Evolutionary conservation across 495 filamentous ascomycete species (phyloP).

Genomic region (Apodospora peruviana): DNA sequence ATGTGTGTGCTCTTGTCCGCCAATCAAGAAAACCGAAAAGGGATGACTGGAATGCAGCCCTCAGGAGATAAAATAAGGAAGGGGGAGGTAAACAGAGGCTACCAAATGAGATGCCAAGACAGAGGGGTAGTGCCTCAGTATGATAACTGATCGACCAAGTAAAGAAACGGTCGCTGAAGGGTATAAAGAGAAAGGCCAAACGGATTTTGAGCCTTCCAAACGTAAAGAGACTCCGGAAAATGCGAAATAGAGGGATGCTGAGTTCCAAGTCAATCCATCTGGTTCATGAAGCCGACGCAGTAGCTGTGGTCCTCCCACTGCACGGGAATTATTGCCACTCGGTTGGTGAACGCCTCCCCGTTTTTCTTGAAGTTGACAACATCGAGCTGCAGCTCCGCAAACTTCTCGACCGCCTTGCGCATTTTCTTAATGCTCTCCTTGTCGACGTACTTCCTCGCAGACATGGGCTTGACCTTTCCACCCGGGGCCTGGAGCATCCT

Average conservation of each 20-base stretch:
- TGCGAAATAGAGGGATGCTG: too few relatives aligned
- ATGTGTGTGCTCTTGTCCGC: neutral
- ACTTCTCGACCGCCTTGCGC: slow-evolving; percentile 31
- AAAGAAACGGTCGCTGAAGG: too few relatives aligned
- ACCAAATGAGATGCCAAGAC: too few relatives aligned
- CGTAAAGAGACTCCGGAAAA: neutral
- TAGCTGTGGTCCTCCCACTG: slow-evolving; percentile 19
- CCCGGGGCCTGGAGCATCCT: slow-evolving; percentile 48
- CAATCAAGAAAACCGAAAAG: neutral
- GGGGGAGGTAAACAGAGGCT: neutral
- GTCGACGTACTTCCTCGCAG: slow-evolving; percentile 29
- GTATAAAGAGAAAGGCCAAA: too few relatives aligned
- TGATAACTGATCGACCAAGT: too few relatives aligned
- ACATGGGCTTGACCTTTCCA: slow-evolving; percentile 22
- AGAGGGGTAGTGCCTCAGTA: too few relatives aligned
- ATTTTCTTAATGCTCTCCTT: slow-evolving; percentile 31
- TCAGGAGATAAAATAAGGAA: neutral
- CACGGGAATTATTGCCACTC: slow-evolving; percentile 45
- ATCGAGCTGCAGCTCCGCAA: slow-evolving; percentile 36
- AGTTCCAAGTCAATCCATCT: neutral
- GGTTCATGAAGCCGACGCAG: slow-evolving; percentile 34
- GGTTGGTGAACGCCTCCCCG: slow-evolving; percentile 39
- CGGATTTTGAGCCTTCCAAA: too few relatives aligned
- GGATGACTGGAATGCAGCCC: neutral
- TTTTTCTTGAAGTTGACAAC: slow-evolving; percentile 47